Evolutionary conservation across 257 asterid genomes (phyloP), one percentile per base, ranked within the genome.

Genomic region (Solanum chilense): DNA sequence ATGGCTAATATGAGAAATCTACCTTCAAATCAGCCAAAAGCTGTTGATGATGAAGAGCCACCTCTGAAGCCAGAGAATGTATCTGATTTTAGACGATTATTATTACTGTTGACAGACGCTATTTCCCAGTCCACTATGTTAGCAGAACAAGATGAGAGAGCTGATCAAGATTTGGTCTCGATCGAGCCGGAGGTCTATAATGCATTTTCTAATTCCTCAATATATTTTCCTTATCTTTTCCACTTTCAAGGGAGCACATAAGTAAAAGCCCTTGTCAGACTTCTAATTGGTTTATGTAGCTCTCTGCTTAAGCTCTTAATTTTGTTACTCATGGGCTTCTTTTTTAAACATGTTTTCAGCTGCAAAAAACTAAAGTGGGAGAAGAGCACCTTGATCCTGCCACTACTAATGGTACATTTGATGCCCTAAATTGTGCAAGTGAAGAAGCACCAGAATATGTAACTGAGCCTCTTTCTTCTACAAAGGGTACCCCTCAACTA

Each of bases 1-100:
- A 93, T 97, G 94, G 92, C 97, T 85, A 97, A 93, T 86, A 90
- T 97, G 93, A 89, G 91, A 82, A 95, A 97, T 91, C 92, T 97
- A 89, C 94, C 99, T 88, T 92, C 91, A 20, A 88, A 87, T 90
- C 87, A 70, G 89, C 93, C 95, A 84, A 88, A 89, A 89, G 45
- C 92, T 74, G 95, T 93, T 86, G 96, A 82, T 45, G 94, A 92
- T 87, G 95, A 91, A 86, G 96, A 91, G 87, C 90, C 84, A 77
- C 89, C 86, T 44, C 49, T 71, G 81, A 87, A 85, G 86, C 82
- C 81, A 83, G 91, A 87, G 85, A 90, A 88, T 87, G 96, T 88
- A 77, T 80, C 91, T 33, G 98, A 96, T 89, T 90, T 97, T 84
- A 91, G 89, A 81, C 95, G 92, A 82, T 91, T 97, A 90, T 91